phyloP scores from a whole-genome alignment of 2,329 filamentous ascomycete genomes.

The Colletotrichum brevisporum region DNA sequence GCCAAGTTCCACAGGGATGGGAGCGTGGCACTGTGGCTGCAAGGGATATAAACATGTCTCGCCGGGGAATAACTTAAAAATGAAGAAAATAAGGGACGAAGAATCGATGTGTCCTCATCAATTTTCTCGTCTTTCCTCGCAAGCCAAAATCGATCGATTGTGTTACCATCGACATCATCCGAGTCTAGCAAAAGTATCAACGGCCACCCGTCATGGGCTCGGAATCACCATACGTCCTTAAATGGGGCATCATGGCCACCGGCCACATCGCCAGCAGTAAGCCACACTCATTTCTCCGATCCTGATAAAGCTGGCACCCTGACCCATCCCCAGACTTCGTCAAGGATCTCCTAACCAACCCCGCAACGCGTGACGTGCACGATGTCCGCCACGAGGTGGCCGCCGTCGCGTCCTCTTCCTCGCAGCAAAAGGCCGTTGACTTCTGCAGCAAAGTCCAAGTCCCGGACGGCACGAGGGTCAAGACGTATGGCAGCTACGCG shows the following conservation, averaged over 20 bases:
- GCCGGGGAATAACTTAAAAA: no score
- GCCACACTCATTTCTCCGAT: background rate
- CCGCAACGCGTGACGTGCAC: slow-evolving; percentile 76
- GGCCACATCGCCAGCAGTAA: background rate
- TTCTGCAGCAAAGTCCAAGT: slow-evolving; percentile 81
- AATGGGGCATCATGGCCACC: background rate
- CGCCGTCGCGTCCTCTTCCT: slow-evolving; percentile 79
- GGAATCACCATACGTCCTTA: no score
- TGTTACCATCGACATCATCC: no score
- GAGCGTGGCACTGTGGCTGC: no score
- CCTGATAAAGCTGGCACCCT: background rate
- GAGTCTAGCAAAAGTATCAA: no score
- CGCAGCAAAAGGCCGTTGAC: slow-evolving; percentile 75
- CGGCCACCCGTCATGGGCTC: no score
- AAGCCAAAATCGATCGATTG: no score
- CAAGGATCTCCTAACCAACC: slow-evolving; percentile 83
- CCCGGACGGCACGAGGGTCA: slow-evolving; percentile 68
- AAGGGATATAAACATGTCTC: no score
- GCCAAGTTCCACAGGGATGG: no score
- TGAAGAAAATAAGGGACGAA: no score
- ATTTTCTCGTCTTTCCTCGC: no score
- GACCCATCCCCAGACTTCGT: background rate
- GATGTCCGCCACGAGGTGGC: slow-evolving; percentile 84
- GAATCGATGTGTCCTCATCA: no score
- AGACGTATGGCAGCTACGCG: slow-evolving; percentile 84